Base-by-base conservation (phyloP, 306 rosid species). In the Rosa lucieae region DNA sequence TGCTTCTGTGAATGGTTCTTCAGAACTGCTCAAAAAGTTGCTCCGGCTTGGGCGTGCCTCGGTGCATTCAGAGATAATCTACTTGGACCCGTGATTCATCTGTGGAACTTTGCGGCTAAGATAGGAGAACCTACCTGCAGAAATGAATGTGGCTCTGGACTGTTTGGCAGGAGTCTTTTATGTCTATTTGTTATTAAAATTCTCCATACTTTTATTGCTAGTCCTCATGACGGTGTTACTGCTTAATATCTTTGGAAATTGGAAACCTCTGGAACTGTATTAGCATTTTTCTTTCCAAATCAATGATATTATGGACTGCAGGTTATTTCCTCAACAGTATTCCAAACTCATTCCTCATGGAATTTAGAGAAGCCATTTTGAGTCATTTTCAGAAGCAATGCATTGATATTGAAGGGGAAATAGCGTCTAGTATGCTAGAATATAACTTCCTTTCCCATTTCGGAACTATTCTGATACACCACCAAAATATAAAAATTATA, bases 31-130 rank as follows among this genome's bases (percentile, higher is more conserved):
- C 47, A 87, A 82, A 82, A 83, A 87, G 72, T 71, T 90, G 42
- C 59, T 88, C 81, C 83, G 85, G 70, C 82, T 76, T 51, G 72
- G 84, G 79, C 82, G 91, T 82, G 72, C 84, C 51, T 90, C 92
- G 2, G 79, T 5, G 40, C 85, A 49, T 44, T 89, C 91, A 67
- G 91, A 84, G 81, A 80, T 90, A 59, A 63, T 87, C 77, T 90
- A 81, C 77, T 29, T 73, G 51, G 91, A 89, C 7, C 32, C 79
- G 32, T 87, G 44, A 79, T 62, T 61, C 15, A 61, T n/a, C 0
- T 9, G 62, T 56, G 10, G 5, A 55, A 51, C 20, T 49, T 13
- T 49, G 18, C 20, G 0, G 18, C 20, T 13, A 5, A 3, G 20
- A 55, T 55, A n/a, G 21, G 23, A 17, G 62, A 55, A 20, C 26